phyloP scores from a whole-genome alignment of 345 rosid genomes.

The Kandelia obovata region DNA sequence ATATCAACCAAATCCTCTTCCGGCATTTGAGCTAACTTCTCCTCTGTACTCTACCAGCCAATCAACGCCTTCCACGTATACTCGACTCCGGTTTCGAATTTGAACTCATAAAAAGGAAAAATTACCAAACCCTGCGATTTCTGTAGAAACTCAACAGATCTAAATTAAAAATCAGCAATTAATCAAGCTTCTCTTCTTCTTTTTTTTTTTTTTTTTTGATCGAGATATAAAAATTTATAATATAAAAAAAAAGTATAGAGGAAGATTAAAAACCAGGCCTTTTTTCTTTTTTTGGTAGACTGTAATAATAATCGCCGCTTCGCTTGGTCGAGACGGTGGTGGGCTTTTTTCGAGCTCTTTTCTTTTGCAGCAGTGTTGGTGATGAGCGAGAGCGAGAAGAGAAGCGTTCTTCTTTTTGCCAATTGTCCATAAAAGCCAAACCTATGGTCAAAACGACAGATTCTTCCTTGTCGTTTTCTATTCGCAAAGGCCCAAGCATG shows the following conservation, averaged over 20 bases:
- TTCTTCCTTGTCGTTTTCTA: too few relatives aligned
- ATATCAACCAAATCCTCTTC: slow-evolving; percentile 82
- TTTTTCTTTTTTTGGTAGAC: too few relatives aligned
- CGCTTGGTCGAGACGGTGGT: too few relatives aligned
- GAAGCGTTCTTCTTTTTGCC: too few relatives aligned
- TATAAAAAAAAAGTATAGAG: background rate
- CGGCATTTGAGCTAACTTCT: slow-evolving; percentile 55
- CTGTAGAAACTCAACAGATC: slow-evolving; percentile 9
- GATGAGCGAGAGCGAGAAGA: too few relatives aligned
- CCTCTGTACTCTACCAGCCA: slow-evolving; percentile 10
- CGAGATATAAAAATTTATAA: background rate
- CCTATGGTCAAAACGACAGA: too few relatives aligned
- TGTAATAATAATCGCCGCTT: too few relatives aligned
- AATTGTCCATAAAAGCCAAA: too few relatives aligned
- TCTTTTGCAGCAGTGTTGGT: too few relatives aligned
- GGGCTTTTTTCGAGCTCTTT: too few relatives aligned
- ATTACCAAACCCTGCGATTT: slow-evolving; percentile 22
- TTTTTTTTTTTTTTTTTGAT: too few relatives aligned
- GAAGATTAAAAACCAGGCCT: background rate
- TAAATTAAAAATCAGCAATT: background rate
- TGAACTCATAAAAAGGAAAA: slow-evolving; percentile 15
- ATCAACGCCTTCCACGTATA: slow-evolving; percentile 20
- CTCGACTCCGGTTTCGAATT: slow-evolving; percentile 1
- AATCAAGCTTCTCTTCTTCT: background rate
- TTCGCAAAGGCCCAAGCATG: too few relatives aligned